Evolutionary conservation across 1,139 yeast species (phyloP).

Genomic region (Pichia sp.): DNA sequence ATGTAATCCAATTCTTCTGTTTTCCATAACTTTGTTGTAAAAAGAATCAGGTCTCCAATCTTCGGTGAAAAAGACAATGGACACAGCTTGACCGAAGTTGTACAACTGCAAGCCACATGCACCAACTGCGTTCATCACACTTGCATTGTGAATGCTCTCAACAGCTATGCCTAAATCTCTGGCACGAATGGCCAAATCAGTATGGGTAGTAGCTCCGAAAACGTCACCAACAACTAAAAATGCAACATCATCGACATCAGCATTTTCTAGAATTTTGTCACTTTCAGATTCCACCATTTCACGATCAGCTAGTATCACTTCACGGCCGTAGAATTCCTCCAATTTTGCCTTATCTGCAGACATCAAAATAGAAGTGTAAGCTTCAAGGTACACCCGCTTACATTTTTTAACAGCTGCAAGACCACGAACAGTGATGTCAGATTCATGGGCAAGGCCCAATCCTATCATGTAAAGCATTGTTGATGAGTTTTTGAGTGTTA

Average conservation of each 20-base stretch:
- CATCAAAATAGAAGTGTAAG: conserved; percentile 92
- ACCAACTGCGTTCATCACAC: conserved; percentile 97
- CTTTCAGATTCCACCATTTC: conserved; percentile 90
- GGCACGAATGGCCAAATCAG: conserved; percentile 88
- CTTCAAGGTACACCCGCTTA: conserved; percentile 86
- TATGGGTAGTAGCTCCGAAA: conserved; percentile 97
- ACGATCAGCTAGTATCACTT: conserved; percentile 84
- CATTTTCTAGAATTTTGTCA: conserved; percentile 73
- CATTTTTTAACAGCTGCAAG: conserved; percentile 78
- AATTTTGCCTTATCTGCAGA: conserved; percentile 68
- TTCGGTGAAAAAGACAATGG: conserved; percentile 92
- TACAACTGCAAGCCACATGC: conserved; percentile 95
- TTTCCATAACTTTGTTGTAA: conserved; percentile 84
- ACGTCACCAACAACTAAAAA: conserved; percentile 97
- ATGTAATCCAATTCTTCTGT: conserved; percentile 84
- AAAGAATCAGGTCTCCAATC: conserved; percentile 95
- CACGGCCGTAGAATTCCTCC: conserved; percentile 81
- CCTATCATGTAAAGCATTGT: conserved; percentile 86
- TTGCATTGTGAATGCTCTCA: conserved; percentile 88
- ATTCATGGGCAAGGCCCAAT: conserved; percentile 80
- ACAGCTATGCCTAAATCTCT: conserved; percentile 74
- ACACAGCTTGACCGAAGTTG: conserved; percentile 94
- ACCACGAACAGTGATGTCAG: conserved; percentile 93
- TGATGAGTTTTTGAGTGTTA: not conserved
- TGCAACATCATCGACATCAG: conserved; percentile 78